phyloP scores from a whole-genome alignment of 768 basidiomycete species.

The Serendipita vermifera region DNA sequence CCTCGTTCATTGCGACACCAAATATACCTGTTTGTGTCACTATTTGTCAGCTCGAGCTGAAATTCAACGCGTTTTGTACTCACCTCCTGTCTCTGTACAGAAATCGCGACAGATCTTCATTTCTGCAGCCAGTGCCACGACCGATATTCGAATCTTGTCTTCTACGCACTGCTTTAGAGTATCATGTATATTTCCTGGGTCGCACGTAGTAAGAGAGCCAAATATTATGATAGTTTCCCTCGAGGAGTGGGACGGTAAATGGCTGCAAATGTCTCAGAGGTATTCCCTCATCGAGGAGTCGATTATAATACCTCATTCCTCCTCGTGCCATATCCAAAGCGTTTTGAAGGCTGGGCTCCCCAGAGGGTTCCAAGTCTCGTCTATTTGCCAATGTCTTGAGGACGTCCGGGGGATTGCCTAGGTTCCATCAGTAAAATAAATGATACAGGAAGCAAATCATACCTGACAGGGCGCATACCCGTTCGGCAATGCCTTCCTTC shows the following conservation, averaged over 20 bases:
- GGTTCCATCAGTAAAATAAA: background rate
- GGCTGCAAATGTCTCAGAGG: conserved; percentile 36
- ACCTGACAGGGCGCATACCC: conserved; percentile 89
- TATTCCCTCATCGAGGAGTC: background rate
- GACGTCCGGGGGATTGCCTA: conserved; percentile 96
- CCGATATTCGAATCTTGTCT: conserved; percentile 77
- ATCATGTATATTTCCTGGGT: conserved; percentile 92
- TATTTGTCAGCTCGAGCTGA: conserved; percentile 4
- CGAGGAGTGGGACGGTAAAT: conserved; percentile 94
- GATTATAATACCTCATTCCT: conserved; percentile 87
- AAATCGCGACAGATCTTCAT: conserved; percentile 95
- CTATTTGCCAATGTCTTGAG: conserved; percentile 72
- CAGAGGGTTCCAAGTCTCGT: conserved; percentile 75
- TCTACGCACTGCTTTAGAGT: conserved; percentile 76
- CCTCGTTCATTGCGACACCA: conserved; percentile 96
- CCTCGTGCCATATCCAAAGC: conserved; percentile 92
- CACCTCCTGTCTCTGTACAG: conserved; percentile 85
- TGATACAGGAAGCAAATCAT: conserved; percentile 17
- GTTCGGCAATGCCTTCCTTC: conserved; percentile 81
- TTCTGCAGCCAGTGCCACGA: conserved; percentile 91
- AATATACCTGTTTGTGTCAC: conserved; percentile 44
- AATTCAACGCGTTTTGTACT: conserved; percentile 17
- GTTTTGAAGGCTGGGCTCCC: conserved; percentile 94
- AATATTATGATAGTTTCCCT: conserved; percentile 90
- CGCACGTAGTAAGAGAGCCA: conserved; percentile 90